Conservation (phyloP, 495 filamentous ascomycete genomes). For the Neurospora sp. region DNA sequence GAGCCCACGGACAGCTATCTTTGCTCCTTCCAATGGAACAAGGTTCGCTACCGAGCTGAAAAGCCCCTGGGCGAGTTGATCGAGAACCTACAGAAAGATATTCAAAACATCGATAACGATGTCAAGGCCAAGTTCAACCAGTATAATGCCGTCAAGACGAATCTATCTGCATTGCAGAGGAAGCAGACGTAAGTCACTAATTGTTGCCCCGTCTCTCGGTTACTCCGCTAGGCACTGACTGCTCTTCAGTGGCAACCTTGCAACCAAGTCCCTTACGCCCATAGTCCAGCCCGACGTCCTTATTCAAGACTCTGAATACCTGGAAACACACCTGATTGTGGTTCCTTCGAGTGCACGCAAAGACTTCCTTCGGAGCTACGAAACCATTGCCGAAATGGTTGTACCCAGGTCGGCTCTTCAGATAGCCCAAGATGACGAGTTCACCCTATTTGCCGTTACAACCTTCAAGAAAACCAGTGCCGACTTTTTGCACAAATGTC, state of each 20-base stretch:
- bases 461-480: slow-evolving; percentile 81
- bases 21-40: slow-evolving; percentile 86
- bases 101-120: slow-evolving; percentile 81
- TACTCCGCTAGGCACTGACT: slow-evolving; percentile 8
- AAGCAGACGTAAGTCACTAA: slow-evolving; percentile 52
- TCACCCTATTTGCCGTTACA: slow-evolving; percentile 77
- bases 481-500: slow-evolving; percentile 81
- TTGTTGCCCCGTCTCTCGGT: slow-evolving; percentile 28
- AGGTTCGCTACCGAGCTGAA: slow-evolving; percentile 89
- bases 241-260: slow-evolving; percentile 69
- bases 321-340: slow-evolving; percentile 87
- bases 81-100: slow-evolving; percentile 79
- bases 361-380: slow-evolving; percentile 83
- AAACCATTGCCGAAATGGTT: slow-evolving; percentile 70
- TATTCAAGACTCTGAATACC: slow-evolving; percentile 85
- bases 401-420: slow-evolving; percentile 78
- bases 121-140: slow-evolving; percentile 87
- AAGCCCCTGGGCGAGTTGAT: slow-evolving; percentile 77
- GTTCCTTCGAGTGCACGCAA: slow-evolving; percentile 69
- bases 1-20: slow-evolving; percentile 92
- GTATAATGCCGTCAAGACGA: slow-evolving; percentile 83
- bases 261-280: slow-evolving; percentile 83
- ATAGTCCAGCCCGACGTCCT: slow-evolving; percentile 70
- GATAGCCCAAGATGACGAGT: slow-evolving; percentile 76
- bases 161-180: slow-evolving; percentile 65